These are phyloP conservation scores for Apiospora pterosperma DNA, from an alignment of 2,329 filamentous ascomycete genomes.

Conservation along the genomic window DNA sequence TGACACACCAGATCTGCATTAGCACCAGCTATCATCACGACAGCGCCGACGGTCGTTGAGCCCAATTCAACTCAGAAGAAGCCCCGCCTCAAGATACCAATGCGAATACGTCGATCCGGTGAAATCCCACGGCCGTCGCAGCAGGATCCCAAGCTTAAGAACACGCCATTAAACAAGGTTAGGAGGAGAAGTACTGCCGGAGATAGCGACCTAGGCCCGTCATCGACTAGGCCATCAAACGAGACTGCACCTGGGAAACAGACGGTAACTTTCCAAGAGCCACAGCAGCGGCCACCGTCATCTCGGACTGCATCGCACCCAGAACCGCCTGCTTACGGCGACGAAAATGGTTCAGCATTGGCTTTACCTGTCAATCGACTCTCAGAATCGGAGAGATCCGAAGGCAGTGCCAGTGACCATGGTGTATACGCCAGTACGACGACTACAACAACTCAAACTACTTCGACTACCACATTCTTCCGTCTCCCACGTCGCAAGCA, in stretches of 20 bases:
- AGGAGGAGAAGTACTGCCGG: constrained; percentile 29
- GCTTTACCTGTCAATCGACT: constrained; percentile 62
- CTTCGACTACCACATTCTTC: constrained; percentile 72
- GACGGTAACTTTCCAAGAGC: constrained; percentile 60
- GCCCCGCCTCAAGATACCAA: constrained; percentile 51
- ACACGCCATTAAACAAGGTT: constrained; percentile 32
- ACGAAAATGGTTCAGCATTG: constrained; percentile 59
- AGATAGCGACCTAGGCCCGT: neutral
- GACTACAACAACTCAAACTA: constrained; percentile 60
- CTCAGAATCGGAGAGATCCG: constrained; percentile 88
- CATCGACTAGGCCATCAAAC: neutral
- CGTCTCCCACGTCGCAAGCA: constrained; percentile 73
- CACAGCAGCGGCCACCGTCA: constrained; percentile 29
- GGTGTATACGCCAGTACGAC: constrained; percentile 51
- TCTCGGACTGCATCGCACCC: constrained; percentile 19
- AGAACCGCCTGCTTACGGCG: constrained; percentile 55
- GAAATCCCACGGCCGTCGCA: constrained; percentile 40
- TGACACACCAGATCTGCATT: constrained; percentile 18
- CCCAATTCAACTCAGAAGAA: constrained; percentile 47
- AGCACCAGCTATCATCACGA: constrained; percentile 82
- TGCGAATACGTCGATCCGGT: constrained; percentile 49
- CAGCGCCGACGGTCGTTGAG: constrained; percentile 71
- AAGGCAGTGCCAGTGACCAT: constrained; percentile 73
- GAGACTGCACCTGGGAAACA: constrained; percentile 26
- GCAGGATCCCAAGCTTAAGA: constrained; percentile 4